phyloP scores from a whole-genome alignment of 768 basidiomycete species.

The Paxillus involutus region DNA sequence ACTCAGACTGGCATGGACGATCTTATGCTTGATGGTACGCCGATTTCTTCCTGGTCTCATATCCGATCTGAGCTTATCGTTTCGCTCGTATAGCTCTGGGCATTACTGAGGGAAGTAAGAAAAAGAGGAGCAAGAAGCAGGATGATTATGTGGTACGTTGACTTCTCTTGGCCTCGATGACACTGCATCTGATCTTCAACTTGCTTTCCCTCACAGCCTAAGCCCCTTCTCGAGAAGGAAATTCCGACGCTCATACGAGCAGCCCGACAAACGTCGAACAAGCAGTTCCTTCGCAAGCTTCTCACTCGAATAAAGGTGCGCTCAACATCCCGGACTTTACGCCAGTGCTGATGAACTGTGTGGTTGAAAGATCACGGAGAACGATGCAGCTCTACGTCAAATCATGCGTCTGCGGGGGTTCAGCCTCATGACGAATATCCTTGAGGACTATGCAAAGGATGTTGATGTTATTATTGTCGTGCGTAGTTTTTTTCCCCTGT shows the following conservation, averaged over 20 bases:
- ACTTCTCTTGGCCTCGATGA: not conserved
- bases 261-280: constrained; percentile 82
- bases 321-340: not conserved
- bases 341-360: not conserved
- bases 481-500: too few species aligned
- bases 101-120: constrained; percentile 87
- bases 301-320: constrained; percentile 81
- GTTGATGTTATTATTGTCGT: constrained; percentile 71
- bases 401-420: constrained; percentile 93
- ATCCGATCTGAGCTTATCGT: not conserved
- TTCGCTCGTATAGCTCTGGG: constrained; percentile 68
- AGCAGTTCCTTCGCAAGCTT: constrained; percentile 78
- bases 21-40: constrained; percentile 83
- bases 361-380: constrained; percentile 72
- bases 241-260: constrained; percentile 92
- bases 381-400: constrained; percentile 73
- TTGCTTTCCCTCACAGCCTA: constrained; percentile 52
- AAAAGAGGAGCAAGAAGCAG: constrained; percentile 88
- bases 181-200: not conserved
- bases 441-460: constrained; percentile 76
- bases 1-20: constrained; percentile 99
- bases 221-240: constrained; percentile 73
- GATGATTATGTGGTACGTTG: constrained; percentile 82
- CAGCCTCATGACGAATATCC: constrained; percentile 85
- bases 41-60: not conserved